Evolutionary conservation across 2,329 filamentous ascomycete genomes (phyloP), one percentile per base, ranked within the genome.

Genomic region (Aulographum hederae): DNA sequence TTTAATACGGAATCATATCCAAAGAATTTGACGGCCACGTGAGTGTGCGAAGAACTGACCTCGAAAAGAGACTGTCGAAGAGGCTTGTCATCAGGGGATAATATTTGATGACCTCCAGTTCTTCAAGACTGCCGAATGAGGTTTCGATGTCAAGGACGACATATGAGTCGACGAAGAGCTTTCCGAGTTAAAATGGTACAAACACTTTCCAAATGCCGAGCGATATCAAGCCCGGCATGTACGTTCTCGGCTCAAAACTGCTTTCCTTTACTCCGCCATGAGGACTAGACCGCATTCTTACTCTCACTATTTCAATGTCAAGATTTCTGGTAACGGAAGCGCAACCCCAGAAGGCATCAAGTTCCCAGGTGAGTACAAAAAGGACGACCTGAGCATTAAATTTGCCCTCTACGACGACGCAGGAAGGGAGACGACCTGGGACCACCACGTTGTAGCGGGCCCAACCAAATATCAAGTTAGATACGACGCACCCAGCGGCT

Each of bases 301-400:
- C 13, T 26, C 31, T 2, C 30, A 33, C 11, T 35, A 23, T 17
- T 35, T 34, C 21, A 33, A 35, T 25, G 31, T 35, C 23, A 25
- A 35, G 13, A 34, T 35, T 14, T 13, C 17, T 16, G 33, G 33
- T 5, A 19, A 27, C 18, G 31, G 33, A 6, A 34, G 17, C 10
- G 33, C 14, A 1, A 18, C 18, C n/a, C 33, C 33, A 6, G 23
- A 18, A 28, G 33, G 33, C 5, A 30, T 35, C 2, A 32, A 28
- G 11, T 35, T 35, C 16, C 33, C 33, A 5, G 30, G 33, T 16
- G 33, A n/a, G 17, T 33, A 33, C 5, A 12, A 32, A 25, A 26
- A 20, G 14, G 15, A 27, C 10, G 33, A 35, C 12, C 2, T 21
- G 5, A 30, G 33, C 6, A 16, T 35, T 13, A 34, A 26, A 15